phyloP scores from a whole-genome alignment of 73 alveolate species.

The Loxodes magnus region DNA sequence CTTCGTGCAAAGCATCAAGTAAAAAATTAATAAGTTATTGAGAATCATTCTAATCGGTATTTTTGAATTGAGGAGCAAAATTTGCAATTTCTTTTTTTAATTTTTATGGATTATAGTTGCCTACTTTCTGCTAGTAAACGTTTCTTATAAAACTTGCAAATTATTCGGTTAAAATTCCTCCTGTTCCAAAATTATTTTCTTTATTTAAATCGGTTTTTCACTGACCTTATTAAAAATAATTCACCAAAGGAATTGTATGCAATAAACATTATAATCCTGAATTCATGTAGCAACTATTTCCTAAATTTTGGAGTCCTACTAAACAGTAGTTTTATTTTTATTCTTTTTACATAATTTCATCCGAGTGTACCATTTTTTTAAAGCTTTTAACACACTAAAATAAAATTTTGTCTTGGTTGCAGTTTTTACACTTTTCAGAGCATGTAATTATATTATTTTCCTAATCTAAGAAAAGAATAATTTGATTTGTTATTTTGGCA shows the following conservation, averaged over 20 bases:
- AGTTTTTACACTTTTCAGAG: too few relatives aligned
- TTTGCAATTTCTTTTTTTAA: slow-evolving; percentile 34
- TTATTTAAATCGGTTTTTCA: slow-evolving; percentile 62
- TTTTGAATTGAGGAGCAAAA: slow-evolving; percentile 42
- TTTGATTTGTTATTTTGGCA: too few relatives aligned
- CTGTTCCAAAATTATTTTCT: slow-evolving; percentile 75
- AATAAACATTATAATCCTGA: slow-evolving; percentile 88
- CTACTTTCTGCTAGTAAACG: slow-evolving; percentile 20
- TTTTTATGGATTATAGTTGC: slow-evolving; percentile 29
- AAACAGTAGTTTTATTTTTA: slow-evolving; percentile 31
- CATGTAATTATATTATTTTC: too few relatives aligned
- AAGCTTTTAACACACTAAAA: too few relatives aligned
- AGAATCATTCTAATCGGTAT: slow-evolving; percentile 79
- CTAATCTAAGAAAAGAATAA: too few relatives aligned
- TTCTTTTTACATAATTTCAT: too few relatives aligned
- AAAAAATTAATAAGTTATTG: slow-evolving; percentile 84
- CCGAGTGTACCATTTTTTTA: too few relatives aligned
- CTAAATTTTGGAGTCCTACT: slow-evolving; percentile 80
- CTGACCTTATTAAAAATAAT: slow-evolving; percentile 45
- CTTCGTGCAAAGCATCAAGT: slow-evolving; percentile 97
- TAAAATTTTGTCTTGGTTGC: too few relatives aligned
- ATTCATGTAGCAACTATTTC: slow-evolving; percentile 98
- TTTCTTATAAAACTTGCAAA: slow-evolving; percentile 46
- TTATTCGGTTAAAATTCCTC: slow-evolving; percentile 46
- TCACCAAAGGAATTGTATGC: slow-evolving; percentile 69